phyloP scores from a whole-genome alignment of 2,329 filamentous ascomycete genomes.

The Grosmannia penicillata region DNA sequence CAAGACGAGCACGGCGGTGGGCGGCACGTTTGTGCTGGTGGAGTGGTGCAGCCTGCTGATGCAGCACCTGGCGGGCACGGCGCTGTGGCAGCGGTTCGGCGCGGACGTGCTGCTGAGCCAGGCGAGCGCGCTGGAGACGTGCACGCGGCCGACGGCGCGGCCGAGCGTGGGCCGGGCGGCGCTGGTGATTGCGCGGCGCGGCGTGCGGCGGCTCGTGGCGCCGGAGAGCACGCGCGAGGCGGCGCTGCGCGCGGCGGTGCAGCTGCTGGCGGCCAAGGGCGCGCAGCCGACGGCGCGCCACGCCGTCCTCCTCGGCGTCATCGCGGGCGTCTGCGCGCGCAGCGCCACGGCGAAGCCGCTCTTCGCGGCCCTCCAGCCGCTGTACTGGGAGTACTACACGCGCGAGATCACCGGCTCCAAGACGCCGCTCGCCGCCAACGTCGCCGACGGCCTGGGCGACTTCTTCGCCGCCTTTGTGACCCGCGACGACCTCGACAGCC shows the following conservation, averaged over 20 bases:
- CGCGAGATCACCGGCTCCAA: slow-evolving; percentile 77
- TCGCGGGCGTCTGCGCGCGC: slow-evolving; percentile 75
- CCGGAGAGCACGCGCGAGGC: slow-evolving; percentile 41
- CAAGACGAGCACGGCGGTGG: slow-evolving; percentile 63
- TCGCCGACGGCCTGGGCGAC: slow-evolving; percentile 59
- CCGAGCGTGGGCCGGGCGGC: slow-evolving; percentile 56
- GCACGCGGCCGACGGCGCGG: slow-evolving; percentile 51
- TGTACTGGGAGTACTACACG: slow-evolving; percentile 69
- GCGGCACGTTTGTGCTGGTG: slow-evolving; percentile 73
- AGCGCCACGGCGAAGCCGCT: slow-evolving; percentile 46
- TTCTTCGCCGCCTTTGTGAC: slow-evolving; percentile 70
- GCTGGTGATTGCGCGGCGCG: slow-evolving; percentile 62
- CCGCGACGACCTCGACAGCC: slow-evolving; percentile 57
- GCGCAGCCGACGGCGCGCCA: slow-evolving; percentile 51
- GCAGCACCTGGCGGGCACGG: slow-evolving; percentile 48
- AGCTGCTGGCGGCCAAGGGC: slow-evolving; percentile 53
- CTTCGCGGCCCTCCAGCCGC: slow-evolving; percentile 50
- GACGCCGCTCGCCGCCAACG: slow-evolving; percentile 51
- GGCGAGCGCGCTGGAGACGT: slow-evolving; percentile 64
- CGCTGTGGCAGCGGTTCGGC: slow-evolving; percentile 49
- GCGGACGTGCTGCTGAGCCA: slow-evolving; percentile 51
- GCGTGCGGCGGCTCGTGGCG: slow-evolving; percentile 59
- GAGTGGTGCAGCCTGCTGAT: slow-evolving; percentile 81
- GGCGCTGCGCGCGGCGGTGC: slow-evolving; percentile 47
- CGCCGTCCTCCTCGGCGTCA: slow-evolving; percentile 64